These are phyloP conservation scores for Apiospora marii DNA, from an alignment of 2,329 filamentous ascomycete genomes.

Conservation along the genomic window DNA sequence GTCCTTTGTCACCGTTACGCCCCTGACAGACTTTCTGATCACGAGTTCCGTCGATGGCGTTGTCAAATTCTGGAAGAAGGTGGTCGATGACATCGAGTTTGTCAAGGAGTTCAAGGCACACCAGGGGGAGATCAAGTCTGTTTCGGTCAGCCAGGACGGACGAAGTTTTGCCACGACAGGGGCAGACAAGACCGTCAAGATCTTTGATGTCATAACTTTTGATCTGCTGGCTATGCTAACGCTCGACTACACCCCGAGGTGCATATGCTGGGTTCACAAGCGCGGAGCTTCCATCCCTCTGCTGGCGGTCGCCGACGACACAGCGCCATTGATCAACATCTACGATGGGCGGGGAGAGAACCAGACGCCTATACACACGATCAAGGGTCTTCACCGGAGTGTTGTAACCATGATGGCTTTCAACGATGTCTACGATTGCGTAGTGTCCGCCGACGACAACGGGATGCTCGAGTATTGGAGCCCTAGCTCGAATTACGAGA, in stretches of 20 bases:
- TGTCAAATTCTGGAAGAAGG: slow-evolving; percentile 99
- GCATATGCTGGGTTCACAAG: slow-evolving; percentile 90
- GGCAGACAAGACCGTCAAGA: slow-evolving; percentile 78
- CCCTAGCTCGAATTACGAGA: slow-evolving; percentile 81
- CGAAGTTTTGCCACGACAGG: slow-evolving; percentile 93
- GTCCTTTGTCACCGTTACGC: slow-evolving; percentile 86
- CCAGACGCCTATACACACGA: slow-evolving; percentile 75
- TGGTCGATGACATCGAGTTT: slow-evolving; percentile 89
- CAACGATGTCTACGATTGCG: slow-evolving; percentile 89
- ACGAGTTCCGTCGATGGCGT: slow-evolving; percentile 94
- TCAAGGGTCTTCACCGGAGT: slow-evolving; percentile 81
- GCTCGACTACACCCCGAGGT: slow-evolving; percentile 77
- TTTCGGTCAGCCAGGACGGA: slow-evolving; percentile 88
- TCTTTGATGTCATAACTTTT: slow-evolving; percentile 85
- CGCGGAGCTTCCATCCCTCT: slow-evolving; percentile 88
- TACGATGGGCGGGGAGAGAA: slow-evolving; percentile 92
- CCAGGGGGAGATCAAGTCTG: slow-evolving; percentile 80
- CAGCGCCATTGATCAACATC: slow-evolving; percentile 76
- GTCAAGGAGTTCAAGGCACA: slow-evolving; percentile 98
- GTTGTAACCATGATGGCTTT: slow-evolving; percentile 87
- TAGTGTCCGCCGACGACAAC: slow-evolving; percentile 85
- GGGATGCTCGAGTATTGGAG: slow-evolving; percentile 99
- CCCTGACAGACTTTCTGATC: slow-evolving; percentile 91
- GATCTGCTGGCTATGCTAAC: slow-evolving; percentile 84
- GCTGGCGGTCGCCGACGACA: slow-evolving; percentile 82